Evolutionary conservation across 768 basidiomycete genomes (phyloP).

Genomic region (Paxillus involutus): DNA sequence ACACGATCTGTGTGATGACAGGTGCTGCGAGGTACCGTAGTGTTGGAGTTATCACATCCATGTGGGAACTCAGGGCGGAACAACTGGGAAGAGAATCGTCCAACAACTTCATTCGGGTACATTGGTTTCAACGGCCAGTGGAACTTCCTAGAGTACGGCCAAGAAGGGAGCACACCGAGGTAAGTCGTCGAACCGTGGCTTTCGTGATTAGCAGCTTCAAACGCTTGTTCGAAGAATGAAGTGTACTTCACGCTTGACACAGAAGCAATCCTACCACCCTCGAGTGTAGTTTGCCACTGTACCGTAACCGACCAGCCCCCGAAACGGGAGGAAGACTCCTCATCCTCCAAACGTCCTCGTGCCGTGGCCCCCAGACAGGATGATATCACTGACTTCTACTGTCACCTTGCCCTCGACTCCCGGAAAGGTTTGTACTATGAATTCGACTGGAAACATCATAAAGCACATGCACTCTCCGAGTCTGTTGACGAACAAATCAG

Average conservation of each 20-base stretch:
- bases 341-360: constrained; percentile 13
- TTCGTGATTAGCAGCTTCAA: constrained; percentile 1
- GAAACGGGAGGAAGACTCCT: background rate
- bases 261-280: constrained; percentile 48
- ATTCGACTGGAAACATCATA: constrained; percentile 58
- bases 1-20: constrained; percentile 63
- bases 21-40: constrained; percentile 48
- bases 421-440: constrained; percentile 61
- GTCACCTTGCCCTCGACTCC: constrained; percentile 57
- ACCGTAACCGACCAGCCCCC: constrained; percentile 37
- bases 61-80: constrained; percentile 55
- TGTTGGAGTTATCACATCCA: constrained; percentile 65
- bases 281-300: constrained; percentile 53
- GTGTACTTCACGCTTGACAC: constrained; percentile 64
- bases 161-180: constrained; percentile 59
- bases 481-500: constrained; percentile 27
- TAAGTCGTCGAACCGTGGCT: constrained; percentile 28
- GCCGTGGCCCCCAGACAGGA: constrained; percentile 10
- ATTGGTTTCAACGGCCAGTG: constrained; percentile 73
- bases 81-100: constrained; percentile 30
- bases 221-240: constrained; percentile 54
- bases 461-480: constrained; percentile 34
- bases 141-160: constrained; percentile 63
- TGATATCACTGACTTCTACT: constrained; percentile 45
- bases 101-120: constrained; percentile 59